Evolutionary conservation across 1,139 yeast genomes (phyloP).

Genomic region (Pichia inconspicua): DNA sequence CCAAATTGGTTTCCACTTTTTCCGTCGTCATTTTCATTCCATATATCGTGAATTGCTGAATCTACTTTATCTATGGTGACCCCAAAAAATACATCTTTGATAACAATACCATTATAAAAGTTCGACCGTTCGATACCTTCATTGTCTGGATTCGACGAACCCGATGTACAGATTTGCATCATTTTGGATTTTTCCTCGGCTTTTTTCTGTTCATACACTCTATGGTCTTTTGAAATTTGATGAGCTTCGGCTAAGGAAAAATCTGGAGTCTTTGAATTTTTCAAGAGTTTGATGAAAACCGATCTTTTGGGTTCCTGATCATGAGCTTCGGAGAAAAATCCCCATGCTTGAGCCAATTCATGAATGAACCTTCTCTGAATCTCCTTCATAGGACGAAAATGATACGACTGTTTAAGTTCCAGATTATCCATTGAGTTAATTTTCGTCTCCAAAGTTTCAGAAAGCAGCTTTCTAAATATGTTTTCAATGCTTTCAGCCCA

Average conservation of each 20-base stretch:
- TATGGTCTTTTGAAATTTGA: conserved; percentile 15
- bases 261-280: conserved; percentile 28
- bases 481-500: conserved; percentile 65
- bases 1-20: conserved; percentile 13
- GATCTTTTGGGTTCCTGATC: conserved; percentile 76
- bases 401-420: conserved; percentile 32
- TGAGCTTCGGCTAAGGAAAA: conserved; percentile 30
- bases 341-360: conserved; percentile 52
- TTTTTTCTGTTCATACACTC: conserved; percentile 18
- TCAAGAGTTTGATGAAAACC: conserved; percentile 49
- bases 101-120: conserved; percentile 45
- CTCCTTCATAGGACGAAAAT: conserved; percentile 66
- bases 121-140: neutral
- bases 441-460: conserved; percentile 5
- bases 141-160: conserved; percentile 1
- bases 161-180: neutral
- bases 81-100: conserved; percentile 49
- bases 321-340: conserved; percentile 62
- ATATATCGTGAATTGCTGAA: conserved; percentile 27
- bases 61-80: conserved; percentile 41
- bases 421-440: conserved; percentile 4
- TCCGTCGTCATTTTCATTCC: conserved; percentile 14
- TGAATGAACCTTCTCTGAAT: conserved; percentile 69
- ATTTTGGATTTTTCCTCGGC: conserved; percentile 13
- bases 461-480: conserved; percentile 30